These are phyloP conservation scores for Jamesozyma hellenica DNA, from an alignment of 805 yeast genomes.

Conservation along the genomic window DNA sequence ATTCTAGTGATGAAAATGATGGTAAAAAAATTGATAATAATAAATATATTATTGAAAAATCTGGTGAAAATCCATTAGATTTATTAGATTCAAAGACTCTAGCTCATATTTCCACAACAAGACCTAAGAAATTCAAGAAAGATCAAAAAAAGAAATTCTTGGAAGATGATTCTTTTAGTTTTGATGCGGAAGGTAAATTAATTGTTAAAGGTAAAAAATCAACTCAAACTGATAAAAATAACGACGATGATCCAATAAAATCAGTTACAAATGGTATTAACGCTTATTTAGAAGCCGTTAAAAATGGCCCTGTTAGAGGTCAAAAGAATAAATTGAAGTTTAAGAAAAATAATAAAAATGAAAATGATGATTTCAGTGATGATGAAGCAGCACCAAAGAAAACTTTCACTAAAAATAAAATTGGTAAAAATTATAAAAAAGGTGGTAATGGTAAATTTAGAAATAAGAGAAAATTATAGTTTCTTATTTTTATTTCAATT, in stretches of 20 bases:
- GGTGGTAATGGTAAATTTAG: slow-evolving; percentile 17
- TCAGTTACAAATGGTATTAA: slow-evolving; percentile 55
- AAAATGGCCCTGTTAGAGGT: slow-evolving; percentile 88
- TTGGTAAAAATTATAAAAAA: slow-evolving; percentile 19
- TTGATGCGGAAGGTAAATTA: slow-evolving; percentile 29
- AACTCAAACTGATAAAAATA: slow-evolving; percentile 4
- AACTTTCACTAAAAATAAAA: slow-evolving; percentile 15
- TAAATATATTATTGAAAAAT: slow-evolving; percentile 62
- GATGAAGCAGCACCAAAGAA: slow-evolving; percentile 28
- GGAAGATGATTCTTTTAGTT: slow-evolving; percentile 24
- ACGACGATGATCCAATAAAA: slow-evolving; percentile 36
- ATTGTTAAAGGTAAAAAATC: slow-evolving; percentile 27
- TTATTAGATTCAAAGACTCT: slow-evolving; percentile 75
- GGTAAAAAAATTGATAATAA: slow-evolving; percentile 21
- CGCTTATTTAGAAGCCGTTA: slow-evolving; percentile 90
- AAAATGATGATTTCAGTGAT: slow-evolving; percentile 45
- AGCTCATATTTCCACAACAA: slow-evolving; percentile 81
- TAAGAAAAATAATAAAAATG: slow-evolving; percentile 50
- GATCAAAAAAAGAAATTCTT: slow-evolving; percentile 30
- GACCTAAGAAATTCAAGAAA: slow-evolving; percentile 51
- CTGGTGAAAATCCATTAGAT: slow-evolving; percentile 74
- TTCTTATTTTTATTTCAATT: neutral
- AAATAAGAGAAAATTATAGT: slow-evolving; percentile 21
- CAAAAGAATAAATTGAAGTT: slow-evolving; percentile 85
- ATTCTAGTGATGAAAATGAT: slow-evolving; percentile 29